phyloP scores from a whole-genome alignment of 148 eudicot genomes.

The Amaranthus cruentus region DNA sequence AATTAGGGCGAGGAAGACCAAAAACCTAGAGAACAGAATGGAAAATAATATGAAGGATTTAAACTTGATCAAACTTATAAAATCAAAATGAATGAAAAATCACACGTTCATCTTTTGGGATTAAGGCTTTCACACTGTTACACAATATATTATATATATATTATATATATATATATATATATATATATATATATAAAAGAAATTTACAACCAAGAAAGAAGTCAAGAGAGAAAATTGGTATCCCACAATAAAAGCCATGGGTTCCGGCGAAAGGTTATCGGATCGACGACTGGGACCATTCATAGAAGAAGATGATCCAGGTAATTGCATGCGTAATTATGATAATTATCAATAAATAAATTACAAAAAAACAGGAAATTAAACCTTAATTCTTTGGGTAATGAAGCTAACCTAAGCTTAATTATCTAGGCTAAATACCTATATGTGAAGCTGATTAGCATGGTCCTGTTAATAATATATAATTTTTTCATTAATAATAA shows the following conservation, averaged over 20 bases:
- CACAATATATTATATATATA: no score
- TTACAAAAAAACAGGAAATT: background rate
- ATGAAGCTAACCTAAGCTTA: conserved; percentile 1
- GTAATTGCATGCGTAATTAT: conserved; percentile 28
- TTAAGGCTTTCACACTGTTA: no score
- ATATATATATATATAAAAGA: no score
- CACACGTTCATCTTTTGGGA: no score
- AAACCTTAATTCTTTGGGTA: conserved; percentile 1
- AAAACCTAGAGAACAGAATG: no score
- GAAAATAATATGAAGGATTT: no score
- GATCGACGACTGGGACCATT: background rate
- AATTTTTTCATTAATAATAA: no score
- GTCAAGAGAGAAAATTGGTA: background rate
- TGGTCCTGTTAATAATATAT: conserved; percentile 25
- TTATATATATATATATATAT: no score
- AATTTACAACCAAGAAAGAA: background rate
- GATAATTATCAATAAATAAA: background rate
- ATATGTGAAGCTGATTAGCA: conserved; percentile 29
- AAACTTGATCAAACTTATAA: no score
- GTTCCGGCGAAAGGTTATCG: conserved; percentile 10
- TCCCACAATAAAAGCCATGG: conserved; percentile 9
- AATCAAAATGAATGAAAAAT: no score
- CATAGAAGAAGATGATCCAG: background rate
- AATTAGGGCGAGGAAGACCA: no score
- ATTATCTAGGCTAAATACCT: background rate